phyloP scores from a whole-genome alignment of 2,329 filamentous ascomycete species.

The Gnomoniopsis smithogilvyi region DNA sequence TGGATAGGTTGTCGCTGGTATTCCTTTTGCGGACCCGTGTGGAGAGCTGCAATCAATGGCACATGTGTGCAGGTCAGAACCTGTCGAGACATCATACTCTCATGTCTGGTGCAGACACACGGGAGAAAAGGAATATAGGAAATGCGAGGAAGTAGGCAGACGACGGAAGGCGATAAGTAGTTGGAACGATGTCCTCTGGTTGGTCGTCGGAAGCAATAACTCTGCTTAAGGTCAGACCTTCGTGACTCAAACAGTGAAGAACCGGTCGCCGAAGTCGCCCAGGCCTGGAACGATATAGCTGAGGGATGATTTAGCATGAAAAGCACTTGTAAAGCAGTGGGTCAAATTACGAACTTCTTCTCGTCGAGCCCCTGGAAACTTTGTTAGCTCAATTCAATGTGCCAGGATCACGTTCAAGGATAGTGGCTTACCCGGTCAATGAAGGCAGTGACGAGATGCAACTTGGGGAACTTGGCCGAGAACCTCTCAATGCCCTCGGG shows the following conservation, averaged over 20 bases:
- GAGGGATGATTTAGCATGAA: constrained; percentile 33
- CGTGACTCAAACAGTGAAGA: constrained; percentile 74
- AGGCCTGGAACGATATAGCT: constrained; percentile 95
- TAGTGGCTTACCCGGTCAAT: constrained; percentile 67
- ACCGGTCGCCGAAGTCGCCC: constrained; percentile 93
- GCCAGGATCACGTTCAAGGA: neutral
- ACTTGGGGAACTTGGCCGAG: constrained; percentile 80
- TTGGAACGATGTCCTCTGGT: neutral
- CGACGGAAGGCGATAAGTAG: neutral
- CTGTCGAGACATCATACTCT: no score
- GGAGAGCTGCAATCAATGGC: neutral
- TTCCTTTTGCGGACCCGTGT: neutral
- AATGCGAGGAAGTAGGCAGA: neutral
- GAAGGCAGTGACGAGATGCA: constrained; percentile 92
- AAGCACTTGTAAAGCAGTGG: neutral
- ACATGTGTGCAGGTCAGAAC: neutral
- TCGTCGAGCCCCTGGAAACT: constrained; percentile 75
- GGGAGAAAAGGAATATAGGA: neutral
- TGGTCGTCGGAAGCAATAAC: neutral
- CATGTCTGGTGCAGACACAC: neutral
- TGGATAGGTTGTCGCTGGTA: neutral
- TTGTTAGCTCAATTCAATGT: constrained; percentile 21
- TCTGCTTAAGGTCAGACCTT: neutral
- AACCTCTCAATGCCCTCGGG: constrained; percentile 90
- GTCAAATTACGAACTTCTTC: constrained; percentile 71